Conservation (phyloP, 805 yeast genomes). For the Teunomyces tritomae region DNA sequence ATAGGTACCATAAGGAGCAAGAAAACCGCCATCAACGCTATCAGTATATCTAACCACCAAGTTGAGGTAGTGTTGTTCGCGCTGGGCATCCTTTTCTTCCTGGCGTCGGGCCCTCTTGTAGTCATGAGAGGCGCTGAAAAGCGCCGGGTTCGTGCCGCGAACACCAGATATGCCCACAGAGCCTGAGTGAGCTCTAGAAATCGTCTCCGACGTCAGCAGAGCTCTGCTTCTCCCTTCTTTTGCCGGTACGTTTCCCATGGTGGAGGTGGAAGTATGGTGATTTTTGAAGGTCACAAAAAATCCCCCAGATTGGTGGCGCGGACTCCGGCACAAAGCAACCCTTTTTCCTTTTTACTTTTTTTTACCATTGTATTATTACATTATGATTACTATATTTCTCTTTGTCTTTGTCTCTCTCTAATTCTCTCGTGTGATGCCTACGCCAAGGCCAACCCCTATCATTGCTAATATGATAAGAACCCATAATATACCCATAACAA, state of each 20-base stretch:
- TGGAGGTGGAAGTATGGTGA: neutral
- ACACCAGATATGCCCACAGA: neutral
- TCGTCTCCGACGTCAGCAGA: conserved; percentile 8
- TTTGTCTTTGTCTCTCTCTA: neutral
- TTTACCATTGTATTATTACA: neutral
- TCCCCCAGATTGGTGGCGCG: conserved; percentile 3
- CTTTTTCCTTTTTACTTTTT: neutral
- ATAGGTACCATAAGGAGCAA: conserved; percentile 91
- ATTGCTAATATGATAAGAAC: conserved; percentile 29
- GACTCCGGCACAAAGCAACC: neutral
- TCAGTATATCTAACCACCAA: conserved; percentile 62
- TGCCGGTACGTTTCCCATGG: conserved; percentile 45
- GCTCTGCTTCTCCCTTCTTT: conserved; percentile 37
- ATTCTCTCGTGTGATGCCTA: conserved; percentile 15
- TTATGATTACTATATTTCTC: neutral
- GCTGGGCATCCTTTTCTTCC: conserved; percentile 53
- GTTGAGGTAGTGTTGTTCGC: conserved; percentile 54
- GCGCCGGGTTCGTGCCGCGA: conserved; percentile 17
- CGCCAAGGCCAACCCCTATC: conserved; percentile 40
- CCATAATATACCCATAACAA: conserved; percentile 34
- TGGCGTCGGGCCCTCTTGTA: conserved; percentile 26
- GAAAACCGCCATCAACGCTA: conserved; percentile 88
- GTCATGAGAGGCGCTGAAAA: conserved; percentile 14
- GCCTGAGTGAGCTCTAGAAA: conserved; percentile 8
- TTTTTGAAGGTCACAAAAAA: neutral